Evolutionary conservation across 768 basidiomycete species (phyloP).

Genomic region (Clitopilus passeckerianus): DNA sequence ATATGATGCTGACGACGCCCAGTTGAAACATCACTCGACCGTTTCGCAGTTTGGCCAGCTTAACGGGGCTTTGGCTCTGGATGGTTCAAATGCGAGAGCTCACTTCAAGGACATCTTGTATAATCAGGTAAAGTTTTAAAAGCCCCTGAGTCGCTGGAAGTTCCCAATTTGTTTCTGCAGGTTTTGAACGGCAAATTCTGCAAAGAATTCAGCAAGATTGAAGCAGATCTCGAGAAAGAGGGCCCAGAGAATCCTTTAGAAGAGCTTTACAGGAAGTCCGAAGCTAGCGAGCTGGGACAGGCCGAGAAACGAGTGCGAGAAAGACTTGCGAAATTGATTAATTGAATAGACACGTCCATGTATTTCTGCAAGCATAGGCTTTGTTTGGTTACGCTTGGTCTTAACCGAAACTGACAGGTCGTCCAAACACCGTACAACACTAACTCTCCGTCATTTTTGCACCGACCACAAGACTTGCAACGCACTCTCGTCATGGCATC

Average conservation of each 20-base stretch:
- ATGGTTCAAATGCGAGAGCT: constrained; percentile 39
- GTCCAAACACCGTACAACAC: neutral
- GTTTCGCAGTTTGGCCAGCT: constrained; percentile 64
- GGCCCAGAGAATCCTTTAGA: constrained; percentile 52
- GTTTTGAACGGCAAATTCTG: constrained; percentile 59
- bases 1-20: neutral
- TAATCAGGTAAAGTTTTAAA: constrained; percentile 35
- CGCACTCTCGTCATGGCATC: neutral
- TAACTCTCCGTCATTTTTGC: neutral
- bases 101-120: constrained; percentile 58
- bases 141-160: neutral
- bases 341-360: too few relatives aligned
- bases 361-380: too few relatives aligned
- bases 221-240: constrained; percentile 51
- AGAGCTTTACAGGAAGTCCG: constrained; percentile 43
- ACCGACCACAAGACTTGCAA: neutral
- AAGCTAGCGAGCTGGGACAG: constrained; percentile 48
- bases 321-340: constrained; percentile 38
- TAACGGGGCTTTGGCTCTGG: constrained; percentile 50
- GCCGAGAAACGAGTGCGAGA: constrained; percentile 56
- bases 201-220: constrained; percentile 48
- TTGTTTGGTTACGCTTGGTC: neutral
- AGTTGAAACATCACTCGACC: constrained; percentile 58
- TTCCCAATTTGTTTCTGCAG: constrained; percentile 17
- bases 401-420: neutral